Base-by-base conservation (phyloP, 306 rosid species). In the Neltuma alba region DNA sequence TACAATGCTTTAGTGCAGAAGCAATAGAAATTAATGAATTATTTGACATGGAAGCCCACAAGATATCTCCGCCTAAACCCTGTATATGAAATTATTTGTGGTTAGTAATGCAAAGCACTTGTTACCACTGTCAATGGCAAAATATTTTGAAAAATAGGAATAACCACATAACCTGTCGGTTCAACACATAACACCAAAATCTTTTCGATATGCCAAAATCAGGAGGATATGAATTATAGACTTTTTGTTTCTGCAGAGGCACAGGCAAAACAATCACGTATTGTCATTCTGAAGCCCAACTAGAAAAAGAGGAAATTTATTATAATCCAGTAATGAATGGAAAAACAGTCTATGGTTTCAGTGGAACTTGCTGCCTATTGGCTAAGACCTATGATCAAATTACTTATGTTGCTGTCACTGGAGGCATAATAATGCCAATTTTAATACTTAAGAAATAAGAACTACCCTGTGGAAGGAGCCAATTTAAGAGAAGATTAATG, bases 1-100 rank as follows among this genome's bases (percentile, higher is more conserved):
- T 74, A 75, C 97, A 91, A 13, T 89, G 82, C 89, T 94, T 94
- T 74, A 94, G 76, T 70, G 86, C 79, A 85, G 92, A 89, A 82
- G 91, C 90, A 65, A 88, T 63, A 47, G 93, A 88, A 80, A 79
- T 67, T 77, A 94, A 85, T 60, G 97, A 88, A 80, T 57, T 91
- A 82, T 92, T 94, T 79, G 98, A 85, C 80, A 89, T 70, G 66
- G 97, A 92, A 41, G 97, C 94, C 98, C 98, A 94, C 82, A 92
- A 76, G 68, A 79, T 85, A 57, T 94, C 98, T 64, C 85, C 95
- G 55, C 70, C 83, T 84, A 94, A 36, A 74, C 92, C 90, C 97
- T 94, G 71, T 44, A 81, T 5, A 76, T 50, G 77, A 70, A 79
- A 37, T 30, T 16, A 27, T 64, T 80, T 25, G 25, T 37, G 36